phyloP scores from a whole-genome alignment of 2,329 filamentous ascomycete genomes.

The Drechslerella dactyloides region DNA sequence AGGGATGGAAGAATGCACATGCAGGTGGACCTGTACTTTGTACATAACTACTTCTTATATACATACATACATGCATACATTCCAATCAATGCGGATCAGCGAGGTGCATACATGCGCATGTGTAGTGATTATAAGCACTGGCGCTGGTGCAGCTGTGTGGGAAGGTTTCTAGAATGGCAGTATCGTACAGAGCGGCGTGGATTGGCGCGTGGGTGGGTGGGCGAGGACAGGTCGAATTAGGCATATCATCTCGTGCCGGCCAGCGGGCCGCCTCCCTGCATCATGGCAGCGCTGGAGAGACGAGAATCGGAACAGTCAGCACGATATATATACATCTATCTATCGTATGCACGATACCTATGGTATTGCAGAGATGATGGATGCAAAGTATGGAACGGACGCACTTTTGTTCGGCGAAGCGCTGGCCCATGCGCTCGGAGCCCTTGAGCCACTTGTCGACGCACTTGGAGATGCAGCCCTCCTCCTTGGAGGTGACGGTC shows the following conservation, averaged over 20 bases:
- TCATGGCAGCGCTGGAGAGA: conserved; percentile 38
- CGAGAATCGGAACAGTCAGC: not conserved
- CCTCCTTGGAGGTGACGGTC: conserved; percentile 84
- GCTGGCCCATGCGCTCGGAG: conserved; percentile 85
- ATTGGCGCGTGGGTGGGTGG: not conserved
- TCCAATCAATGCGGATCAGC: too few relatives aligned
- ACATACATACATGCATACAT: not conserved
- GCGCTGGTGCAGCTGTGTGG: not conserved
- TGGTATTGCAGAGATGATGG: too few relatives aligned
- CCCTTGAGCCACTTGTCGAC: conserved; percentile 96
- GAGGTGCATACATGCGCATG: not conserved
- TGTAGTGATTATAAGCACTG: not conserved
- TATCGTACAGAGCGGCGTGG: conserved; percentile 46
- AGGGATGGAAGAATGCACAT: too few relatives aligned
- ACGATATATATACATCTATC: too few relatives aligned
- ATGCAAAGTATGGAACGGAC: not conserved
- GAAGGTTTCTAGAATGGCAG: not conserved
- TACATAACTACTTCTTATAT: not conserved
- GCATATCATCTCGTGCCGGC: conserved; percentile 25
- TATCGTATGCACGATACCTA: too few relatives aligned
- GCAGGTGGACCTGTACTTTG: too few relatives aligned
- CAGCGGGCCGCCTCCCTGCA: conserved; percentile 42
- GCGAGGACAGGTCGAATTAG: not conserved
- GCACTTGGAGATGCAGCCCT: conserved; percentile 89
- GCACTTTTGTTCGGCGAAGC: conserved; percentile 72